Evolutionary conservation across 2,329 filamentous ascomycete species (phyloP).

Genomic region (Aspergillus alliaceus): DNA sequence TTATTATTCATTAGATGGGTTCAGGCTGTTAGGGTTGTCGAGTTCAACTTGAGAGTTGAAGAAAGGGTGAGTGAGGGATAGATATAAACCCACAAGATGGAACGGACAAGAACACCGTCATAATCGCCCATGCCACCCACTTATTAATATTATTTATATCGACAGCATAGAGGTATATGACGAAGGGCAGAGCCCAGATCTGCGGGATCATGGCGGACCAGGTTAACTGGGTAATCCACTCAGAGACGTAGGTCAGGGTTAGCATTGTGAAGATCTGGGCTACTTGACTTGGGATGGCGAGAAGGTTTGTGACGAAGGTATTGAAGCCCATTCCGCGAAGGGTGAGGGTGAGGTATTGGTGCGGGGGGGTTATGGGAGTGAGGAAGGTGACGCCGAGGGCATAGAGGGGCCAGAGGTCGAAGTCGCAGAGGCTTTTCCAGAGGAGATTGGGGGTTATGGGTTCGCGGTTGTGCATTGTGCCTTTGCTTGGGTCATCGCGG

Average conservation of each 20-base stretch:
- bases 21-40: constrained; percentile 55
- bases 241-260: background rate
- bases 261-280: background rate
- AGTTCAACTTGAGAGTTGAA: too few relatives aligned
- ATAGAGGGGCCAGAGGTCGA: constrained; percentile 56
- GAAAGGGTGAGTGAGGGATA: too few relatives aligned
- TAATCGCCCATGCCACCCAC: constrained; percentile 52
- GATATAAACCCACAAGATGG: constrained; percentile 39
- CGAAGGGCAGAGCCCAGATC: constrained; percentile 39
- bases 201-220: constrained; percentile 33
- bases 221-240: background rate
- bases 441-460: constrained; percentile 46
- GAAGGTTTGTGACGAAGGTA: constrained; percentile 55
- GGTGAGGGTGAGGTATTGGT: constrained; percentile 31
- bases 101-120: constrained; percentile 44
- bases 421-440: constrained; percentile 49
- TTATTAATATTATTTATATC: constrained; percentile 37
- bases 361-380: constrained; percentile 27
- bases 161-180: constrained; percentile 34
- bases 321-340: constrained; percentile 54
- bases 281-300: constrained; percentile 4
- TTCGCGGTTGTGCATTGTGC: constrained; percentile 58
- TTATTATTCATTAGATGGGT: background rate
- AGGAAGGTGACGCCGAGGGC: constrained; percentile 43
- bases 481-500: constrained; percentile 54